These are phyloP conservation scores for Mycena olivaceomarginata DNA, from an alignment of 768 basidiomycete species.

Conservation along the genomic window DNA sequence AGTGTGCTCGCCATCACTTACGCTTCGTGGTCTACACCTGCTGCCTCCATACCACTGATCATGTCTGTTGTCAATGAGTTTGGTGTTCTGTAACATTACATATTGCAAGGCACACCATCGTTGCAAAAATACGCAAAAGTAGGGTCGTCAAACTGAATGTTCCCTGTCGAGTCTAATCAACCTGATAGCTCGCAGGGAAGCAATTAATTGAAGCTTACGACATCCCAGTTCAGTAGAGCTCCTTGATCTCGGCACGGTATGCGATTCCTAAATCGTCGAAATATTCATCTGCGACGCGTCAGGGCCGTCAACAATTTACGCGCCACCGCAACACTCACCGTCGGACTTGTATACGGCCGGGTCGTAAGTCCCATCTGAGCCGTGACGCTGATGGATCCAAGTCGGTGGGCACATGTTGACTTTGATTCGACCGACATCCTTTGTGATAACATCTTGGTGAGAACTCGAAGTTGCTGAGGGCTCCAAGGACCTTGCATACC, in stretches of 20 bases:
- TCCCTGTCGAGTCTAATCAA: constrained; percentile 59
- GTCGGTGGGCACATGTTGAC: constrained; percentile 83
- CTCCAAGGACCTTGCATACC: constrained; percentile 52
- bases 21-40: constrained; percentile 76
- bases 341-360: constrained; percentile 77
- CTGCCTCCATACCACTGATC: constrained; percentile 72
- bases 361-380: constrained; percentile 74
- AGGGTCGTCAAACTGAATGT: constrained; percentile 73
- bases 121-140: constrained; percentile 82
- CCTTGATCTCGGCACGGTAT: constrained; percentile 69
- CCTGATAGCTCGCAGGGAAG: neutral
- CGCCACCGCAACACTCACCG: constrained; percentile 56
- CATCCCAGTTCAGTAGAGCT: constrained; percentile 70
- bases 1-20: neutral
- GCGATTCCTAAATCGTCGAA: constrained; percentile 68
- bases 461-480: constrained; percentile 15
- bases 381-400: constrained; percentile 84
- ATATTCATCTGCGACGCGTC: constrained; percentile 63
- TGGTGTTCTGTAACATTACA: constrained; percentile 51
- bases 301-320: constrained; percentile 2
- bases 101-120: constrained; percentile 55
- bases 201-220: constrained; percentile 57
- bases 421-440: constrained; percentile 83
- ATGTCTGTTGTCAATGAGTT: constrained; percentile 50
- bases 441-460: constrained; percentile 23